Evolutionary conservation across 1,139 yeast species (phyloP), one percentile per base, ranked within the genome.

Genomic region (Candida sojae): DNA sequence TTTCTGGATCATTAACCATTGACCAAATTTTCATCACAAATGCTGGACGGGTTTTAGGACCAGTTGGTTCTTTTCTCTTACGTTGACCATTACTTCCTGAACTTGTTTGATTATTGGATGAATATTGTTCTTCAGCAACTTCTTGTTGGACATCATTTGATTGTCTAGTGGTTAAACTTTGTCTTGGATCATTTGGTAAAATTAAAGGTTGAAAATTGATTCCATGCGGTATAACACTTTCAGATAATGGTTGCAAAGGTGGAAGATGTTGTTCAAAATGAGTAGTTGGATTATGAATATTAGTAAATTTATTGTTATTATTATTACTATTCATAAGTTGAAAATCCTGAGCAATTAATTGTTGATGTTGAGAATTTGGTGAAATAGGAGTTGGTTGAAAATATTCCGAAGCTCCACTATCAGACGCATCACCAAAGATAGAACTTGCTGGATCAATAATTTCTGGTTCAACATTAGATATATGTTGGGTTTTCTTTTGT

Each of bases 21-120:
- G 86, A 81, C 98, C 98, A 93, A 32, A 93, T 73, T 64, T 93
- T 93, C 75, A 86, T 82, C 5, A 93, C 96, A 70, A 93, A 93
- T 0, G 96, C 95, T 1, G 97, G 96, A 48, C 91, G 60, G 1
- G 77, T 59, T 50, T 74, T 73, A 8, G 78, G 73, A 1, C 68
- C 71, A 11, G 59, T 54, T 4, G 57, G 53, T 36, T 74, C 79
- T 52, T 73, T 72, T 35, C 30, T 42, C 44, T 66, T 67, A 46
- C 64, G 61, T 51, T 62, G 29, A 6, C 29, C 39, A 23, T 11
- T 9, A 6, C 9, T 29, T 25, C 13, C 39, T 10, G 34, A 32
- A n/a, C 7, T n/a, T 29, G 25, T n/a, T 33, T 21, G 31, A 11
- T 8, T 11, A 30, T 28, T 11, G 5, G 10, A 30, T 31, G 41